These are phyloP conservation scores for Pleurotus platypus DNA, from an alignment of 768 basidiomycete genomes.

Conservation along the genomic window DNA sequence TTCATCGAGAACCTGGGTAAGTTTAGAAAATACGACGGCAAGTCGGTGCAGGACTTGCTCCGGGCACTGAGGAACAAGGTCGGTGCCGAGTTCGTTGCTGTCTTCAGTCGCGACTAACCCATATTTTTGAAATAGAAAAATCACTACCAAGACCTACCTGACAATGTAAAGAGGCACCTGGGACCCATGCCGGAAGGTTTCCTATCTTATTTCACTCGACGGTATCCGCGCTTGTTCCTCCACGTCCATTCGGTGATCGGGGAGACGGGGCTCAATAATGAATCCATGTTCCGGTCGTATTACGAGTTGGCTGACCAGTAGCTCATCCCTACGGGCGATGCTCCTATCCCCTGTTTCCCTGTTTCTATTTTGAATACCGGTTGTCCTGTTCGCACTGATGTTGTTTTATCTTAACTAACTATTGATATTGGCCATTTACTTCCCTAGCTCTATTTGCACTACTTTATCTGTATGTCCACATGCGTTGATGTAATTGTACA, in stretches of 20 bases:
- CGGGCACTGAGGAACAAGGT: conserved; percentile 96
- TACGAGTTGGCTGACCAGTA: conserved; percentile 64
- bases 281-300: conserved; percentile 90
- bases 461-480: conserved; percentile 14
- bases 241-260: conserved; percentile 88
- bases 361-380: background rate
- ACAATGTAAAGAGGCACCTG: conserved; percentile 82
- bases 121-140: conserved; percentile 63
- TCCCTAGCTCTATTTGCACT: conserved; percentile 9
- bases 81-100: conserved; percentile 17
- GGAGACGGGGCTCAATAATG: conserved; percentile 65
- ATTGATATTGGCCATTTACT: conserved; percentile 5
- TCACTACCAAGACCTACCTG: conserved; percentile 96
- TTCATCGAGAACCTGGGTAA: conserved; percentile 96
- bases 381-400: background rate
- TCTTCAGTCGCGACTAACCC: background rate
- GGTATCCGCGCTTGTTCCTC: conserved; percentile 89
- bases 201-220: conserved; percentile 86
- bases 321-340: background rate
- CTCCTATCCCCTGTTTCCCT: too few species aligned
- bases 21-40: conserved; percentile 94
- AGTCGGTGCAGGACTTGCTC: conserved; percentile 86
- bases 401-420: conserved; percentile 3
- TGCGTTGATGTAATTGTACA: conserved; percentile 9
- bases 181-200: conserved; percentile 93